These are phyloP conservation scores for Monsonia emarginata DNA, from an alignment of 441 rosid genomes.

Conservation along the genomic window DNA sequence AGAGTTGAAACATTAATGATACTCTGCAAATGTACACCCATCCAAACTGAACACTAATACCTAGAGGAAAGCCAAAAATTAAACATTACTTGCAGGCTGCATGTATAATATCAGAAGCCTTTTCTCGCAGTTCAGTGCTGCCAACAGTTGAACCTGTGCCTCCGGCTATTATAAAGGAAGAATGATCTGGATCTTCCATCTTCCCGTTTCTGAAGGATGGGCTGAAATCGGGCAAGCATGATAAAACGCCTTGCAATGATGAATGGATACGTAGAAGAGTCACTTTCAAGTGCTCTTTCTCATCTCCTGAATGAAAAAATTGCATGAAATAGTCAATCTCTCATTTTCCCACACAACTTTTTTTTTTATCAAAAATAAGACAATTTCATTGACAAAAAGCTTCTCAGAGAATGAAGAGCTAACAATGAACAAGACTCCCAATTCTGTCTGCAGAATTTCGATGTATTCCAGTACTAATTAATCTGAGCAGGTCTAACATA, in stretches of 20 bases:
- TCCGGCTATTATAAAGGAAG: slow-evolving; percentile 88
- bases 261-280: slow-evolving; percentile 97
- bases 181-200: slow-evolving; percentile 40
- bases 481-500: background rate
- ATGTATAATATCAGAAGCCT: slow-evolving; percentile 76
- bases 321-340: slow-evolving; percentile 16
- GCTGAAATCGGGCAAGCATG: slow-evolving; percentile 98
- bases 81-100: slow-evolving; percentile 84
- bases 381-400: too few species aligned
- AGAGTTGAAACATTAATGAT: slow-evolving; percentile 20
- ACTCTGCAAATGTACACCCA: slow-evolving; percentile 19
- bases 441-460: background rate
- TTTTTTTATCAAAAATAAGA: too few species aligned
- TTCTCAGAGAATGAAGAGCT: too few species aligned
- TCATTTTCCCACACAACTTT: slow-evolving; percentile 10
- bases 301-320: slow-evolving; percentile 64
- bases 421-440: background rate
- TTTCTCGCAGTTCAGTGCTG: slow-evolving; percentile 71
- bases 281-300: slow-evolving; percentile 97
- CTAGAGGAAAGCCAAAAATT: slow-evolving; percentile 12
- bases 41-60: slow-evolving; percentile 7
- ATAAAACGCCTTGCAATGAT: slow-evolving; percentile 92
- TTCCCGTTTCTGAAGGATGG: slow-evolving; percentile 64
- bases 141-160: slow-evolving; percentile 92
- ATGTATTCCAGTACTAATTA: slow-evolving; percentile 7